phyloP scores from a whole-genome alignment of 768 basidiomycete species.

The Suillus variegatus region DNA sequence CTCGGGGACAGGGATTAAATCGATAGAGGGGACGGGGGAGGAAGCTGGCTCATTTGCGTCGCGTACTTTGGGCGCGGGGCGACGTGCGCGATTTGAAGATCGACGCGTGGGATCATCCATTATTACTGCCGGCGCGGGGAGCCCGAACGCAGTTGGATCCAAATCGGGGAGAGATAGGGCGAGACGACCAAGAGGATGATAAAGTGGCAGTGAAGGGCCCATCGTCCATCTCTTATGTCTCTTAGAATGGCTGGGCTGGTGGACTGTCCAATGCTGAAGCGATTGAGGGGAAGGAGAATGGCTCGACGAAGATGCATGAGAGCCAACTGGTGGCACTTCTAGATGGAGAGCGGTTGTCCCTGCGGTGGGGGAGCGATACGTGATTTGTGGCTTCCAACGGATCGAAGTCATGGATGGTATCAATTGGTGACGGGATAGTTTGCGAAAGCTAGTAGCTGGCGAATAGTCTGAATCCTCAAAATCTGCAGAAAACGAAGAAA shows the following conservation, averaged over 20 bases:
- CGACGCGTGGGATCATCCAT: conserved; percentile 45
- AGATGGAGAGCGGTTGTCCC: conserved; percentile 27
- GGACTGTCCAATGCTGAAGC: conserved; percentile 14
- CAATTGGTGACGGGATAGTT: neutral
- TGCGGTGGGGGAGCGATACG: conserved; percentile 58
- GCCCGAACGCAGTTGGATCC: conserved; percentile 56
- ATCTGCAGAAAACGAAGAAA: neutral
- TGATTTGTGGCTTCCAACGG: conserved; percentile 57
- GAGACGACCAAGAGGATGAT: conserved; percentile 64
- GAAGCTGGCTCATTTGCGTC: conserved; percentile 45
- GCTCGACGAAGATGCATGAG: conserved; percentile 18
- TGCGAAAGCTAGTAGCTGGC: neutral
- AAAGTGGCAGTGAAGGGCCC: conserved; percentile 55
- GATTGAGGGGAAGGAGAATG: conserved; percentile 16
- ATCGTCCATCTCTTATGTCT: conserved; percentile 24
- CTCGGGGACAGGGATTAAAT: conserved; percentile 32
- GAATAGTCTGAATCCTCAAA: neutral
- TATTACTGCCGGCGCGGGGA: conserved; percentile 46
- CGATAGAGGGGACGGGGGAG: conserved; percentile 17
- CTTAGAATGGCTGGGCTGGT: conserved; percentile 13
- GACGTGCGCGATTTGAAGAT: conserved; percentile 46
- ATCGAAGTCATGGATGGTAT: conserved; percentile 23
- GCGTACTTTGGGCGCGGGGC: conserved; percentile 50
- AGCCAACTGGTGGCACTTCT: conserved; percentile 20
- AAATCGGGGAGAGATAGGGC: conserved; percentile 68